Base-by-base conservation (phyloP, 495 filamentous ascomycete species). In the Amorphotheca resinae region DNA sequence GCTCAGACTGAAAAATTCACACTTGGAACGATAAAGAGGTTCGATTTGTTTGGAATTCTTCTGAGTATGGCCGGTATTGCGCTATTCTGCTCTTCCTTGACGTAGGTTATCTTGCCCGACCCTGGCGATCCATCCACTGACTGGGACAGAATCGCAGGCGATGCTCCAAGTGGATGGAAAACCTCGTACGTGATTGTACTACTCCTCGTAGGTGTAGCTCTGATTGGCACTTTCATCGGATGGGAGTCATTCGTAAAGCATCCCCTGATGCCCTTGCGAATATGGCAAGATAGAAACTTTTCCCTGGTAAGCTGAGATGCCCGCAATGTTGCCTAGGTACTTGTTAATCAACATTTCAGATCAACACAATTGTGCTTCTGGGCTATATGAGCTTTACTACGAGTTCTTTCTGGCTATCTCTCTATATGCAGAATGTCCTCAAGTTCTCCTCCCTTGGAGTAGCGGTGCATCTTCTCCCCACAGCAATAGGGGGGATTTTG, bases 1-100 rank as follows among this genome's bases (percentile, higher is more conserved):
- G 65, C 66, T 16, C 44, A 49, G 6, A 69, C 64, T 34, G 59
- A 66, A 42, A 59, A 61, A 12, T 52, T 80, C n/a, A 64, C 57
- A 26, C 46, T 64, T 42, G 54, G 63, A 21, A 67, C 68, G 5
- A 21, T 80, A 33, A 74, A 67, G 54, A 61, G 58, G 41, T 76
- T 83, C 55, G 79, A 83, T 58, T 51, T 74, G 9, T 58, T 80
- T 15, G 80, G 32, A 0, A 78, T 77, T 1, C 51, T 68, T 12
- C 53, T 82, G 50, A 72, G 76, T 15, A 68, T 83, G 37, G 65
- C 71, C 37, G 80, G 80, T 1, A 74, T 79, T 48, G 77, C 76
- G 1, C 60, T 80, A 56, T 74, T 84, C 50, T 78, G 73, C 7
- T 71, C 73, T 15, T 69, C 66, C 7, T 65, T 84, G 41, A 77